Evolutionary conservation across 148 eudicot genomes (phyloP).

Genomic region (Nepenthes gracilis): DNA sequence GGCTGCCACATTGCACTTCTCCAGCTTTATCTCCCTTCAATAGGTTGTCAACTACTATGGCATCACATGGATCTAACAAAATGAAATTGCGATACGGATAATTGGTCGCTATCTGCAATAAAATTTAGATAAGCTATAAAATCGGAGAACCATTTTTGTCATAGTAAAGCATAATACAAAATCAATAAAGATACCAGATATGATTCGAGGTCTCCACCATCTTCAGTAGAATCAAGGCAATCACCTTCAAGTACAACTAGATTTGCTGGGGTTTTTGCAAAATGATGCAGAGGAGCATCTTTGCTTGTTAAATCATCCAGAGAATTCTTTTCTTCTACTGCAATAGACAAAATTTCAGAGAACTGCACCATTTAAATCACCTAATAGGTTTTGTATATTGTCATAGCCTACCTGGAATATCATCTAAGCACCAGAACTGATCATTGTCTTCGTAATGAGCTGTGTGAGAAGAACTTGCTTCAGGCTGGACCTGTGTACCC

Average conservation of each 20-base stretch:
- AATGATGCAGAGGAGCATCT: constrained; percentile 29
- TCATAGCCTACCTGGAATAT: constrained; percentile 52
- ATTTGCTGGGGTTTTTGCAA: constrained; percentile 79
- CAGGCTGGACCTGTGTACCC: constrained; percentile 34
- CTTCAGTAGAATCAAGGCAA: constrained; percentile 71
- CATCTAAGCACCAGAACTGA: constrained; percentile 70
- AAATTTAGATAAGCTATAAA: constrained; percentile 5
- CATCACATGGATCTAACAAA: constrained; percentile 73
- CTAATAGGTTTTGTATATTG: neutral
- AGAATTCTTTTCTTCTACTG: constrained; percentile 67
- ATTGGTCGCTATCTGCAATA: constrained; percentile 61
- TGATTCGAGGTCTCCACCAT: constrained; percentile 73
- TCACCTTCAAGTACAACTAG: constrained; percentile 93
- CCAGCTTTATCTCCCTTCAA: constrained; percentile 38
- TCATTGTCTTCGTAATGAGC: constrained; percentile 42
- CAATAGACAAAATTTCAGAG: constrained; percentile 4
- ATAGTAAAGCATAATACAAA: constrained; percentile 1
- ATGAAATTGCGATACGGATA: constrained; percentile 70
- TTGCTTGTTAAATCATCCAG: constrained; percentile 36
- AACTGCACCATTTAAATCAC: neutral
- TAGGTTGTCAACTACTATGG: constrained; percentile 35
- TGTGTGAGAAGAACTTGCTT: constrained; percentile 35
- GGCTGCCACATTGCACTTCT: constrained; percentile 28
- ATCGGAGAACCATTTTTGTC: neutral
- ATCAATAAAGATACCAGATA: constrained; percentile 51